These are phyloP conservation scores for Garcia nutans DNA, from an alignment of 345 rosid species.

Conservation along the genomic window DNA sequence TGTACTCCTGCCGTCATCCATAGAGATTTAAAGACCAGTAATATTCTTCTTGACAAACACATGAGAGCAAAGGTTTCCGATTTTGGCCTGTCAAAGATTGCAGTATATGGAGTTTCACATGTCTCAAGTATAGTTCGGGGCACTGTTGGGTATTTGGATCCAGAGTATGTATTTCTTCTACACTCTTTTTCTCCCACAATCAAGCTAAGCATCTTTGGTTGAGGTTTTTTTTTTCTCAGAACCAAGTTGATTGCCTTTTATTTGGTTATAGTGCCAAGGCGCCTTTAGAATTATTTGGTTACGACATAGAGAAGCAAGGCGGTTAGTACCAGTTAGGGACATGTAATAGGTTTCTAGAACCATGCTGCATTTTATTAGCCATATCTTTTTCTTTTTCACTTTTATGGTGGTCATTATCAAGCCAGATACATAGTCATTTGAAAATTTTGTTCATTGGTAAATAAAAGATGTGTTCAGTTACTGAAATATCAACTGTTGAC, in stretches of 20 bases:
- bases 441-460: neutral
- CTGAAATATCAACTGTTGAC: neutral
- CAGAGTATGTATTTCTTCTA: constrained; percentile 64
- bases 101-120: constrained; percentile 88
- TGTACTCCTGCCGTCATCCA: constrained; percentile 97
- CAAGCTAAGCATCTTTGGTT: neutral
- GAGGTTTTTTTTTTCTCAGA: neutral
- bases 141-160: constrained; percentile 97
- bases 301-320: neutral
- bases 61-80: constrained; percentile 96
- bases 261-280: neutral
- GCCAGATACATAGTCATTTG: neutral
- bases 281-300: constrained; percentile 12
- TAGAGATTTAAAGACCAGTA: constrained; percentile 91
- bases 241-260: neutral
- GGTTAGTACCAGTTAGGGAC: neutral
- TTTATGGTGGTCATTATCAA: neutral
- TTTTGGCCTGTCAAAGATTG: constrained; percentile 89
- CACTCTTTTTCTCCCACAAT: neutral
- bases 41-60: constrained; percentile 83
- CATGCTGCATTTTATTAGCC: neutral
- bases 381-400: neutral
- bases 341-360: neutral
- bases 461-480: neutral
- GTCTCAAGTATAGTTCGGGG: constrained; percentile 98